Evolutionary conservation across 2,329 filamentous ascomycete genomes (phyloP), one percentile per base, ranked within the genome.

Genomic region (Dothiorella sarmentorum): DNA sequence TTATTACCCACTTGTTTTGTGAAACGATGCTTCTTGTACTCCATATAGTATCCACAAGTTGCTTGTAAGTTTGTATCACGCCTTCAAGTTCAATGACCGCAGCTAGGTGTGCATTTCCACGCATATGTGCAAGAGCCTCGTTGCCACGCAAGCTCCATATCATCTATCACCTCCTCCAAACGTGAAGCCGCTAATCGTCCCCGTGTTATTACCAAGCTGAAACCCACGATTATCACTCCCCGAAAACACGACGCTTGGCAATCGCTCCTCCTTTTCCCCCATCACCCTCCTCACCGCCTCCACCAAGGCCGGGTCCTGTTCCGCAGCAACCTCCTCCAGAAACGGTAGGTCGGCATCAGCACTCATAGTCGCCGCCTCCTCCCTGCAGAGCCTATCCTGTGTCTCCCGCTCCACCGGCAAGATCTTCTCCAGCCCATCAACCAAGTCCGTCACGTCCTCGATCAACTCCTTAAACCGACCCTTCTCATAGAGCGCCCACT

Each of bases 401-500:
- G 31, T n/a, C 6, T 33, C 11, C 26, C 17, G 37, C 38, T 11
- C 20, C 2, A 13, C 27, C 5, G 53, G 53, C 6, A 45, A 37
- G 13, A 56, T 3, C 17, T 43, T 26, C 27, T 45, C 40, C 2
- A 56, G 40, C 1, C 31, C 27, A 10, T 31, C 29, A 1, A 45
- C 26, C 7, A 44, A 29, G 15, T 11, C 40, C 3, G 13, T 43
- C 7, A 56, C 18, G 2, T 37, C 20, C 11, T 26, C 40, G 15
- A 56, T 26, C 4, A 56, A 29, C 7, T 35, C 5, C 40, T 20
- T 31, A 6, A 56, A 26, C 3, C 37, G 29, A 2, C 13, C 15
- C 17, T 45, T 45, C 27, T 45, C 20, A 15, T 56, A 56, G 4
- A 56, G 27, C 7, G 53, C 27, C 53, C 27, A 45, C 27, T 56